These are phyloP conservation scores for Pinus tabuliformis DNA, from an alignment of 75 land plant species.

Conservation along the genomic window DNA sequence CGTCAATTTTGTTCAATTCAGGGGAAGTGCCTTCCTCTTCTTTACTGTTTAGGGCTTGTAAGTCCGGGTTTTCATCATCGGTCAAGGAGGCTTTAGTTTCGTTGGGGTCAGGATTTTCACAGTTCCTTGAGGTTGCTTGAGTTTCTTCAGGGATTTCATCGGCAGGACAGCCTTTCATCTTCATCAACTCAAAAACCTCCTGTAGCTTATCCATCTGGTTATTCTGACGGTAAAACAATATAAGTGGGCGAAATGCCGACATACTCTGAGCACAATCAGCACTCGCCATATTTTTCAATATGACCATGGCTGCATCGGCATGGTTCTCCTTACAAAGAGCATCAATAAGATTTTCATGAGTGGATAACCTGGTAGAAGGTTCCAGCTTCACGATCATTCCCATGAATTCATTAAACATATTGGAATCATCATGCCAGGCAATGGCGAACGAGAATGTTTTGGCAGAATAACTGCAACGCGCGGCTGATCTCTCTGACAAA, in stretches of 20 bases:
- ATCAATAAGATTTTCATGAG: background rate
- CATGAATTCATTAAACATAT: background rate
- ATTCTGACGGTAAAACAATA: background rate
- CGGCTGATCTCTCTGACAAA: no score
- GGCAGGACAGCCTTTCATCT: background rate
- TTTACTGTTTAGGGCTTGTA: background rate
- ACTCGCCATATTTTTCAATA: background rate
- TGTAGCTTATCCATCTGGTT: constrained; percentile 3
- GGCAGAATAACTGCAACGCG: no score
- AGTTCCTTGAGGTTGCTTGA: no score
- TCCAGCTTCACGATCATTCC: background rate
- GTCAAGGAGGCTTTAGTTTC: no score
- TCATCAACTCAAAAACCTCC: background rate
- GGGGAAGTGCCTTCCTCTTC: no score
- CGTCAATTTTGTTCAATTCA: background rate
- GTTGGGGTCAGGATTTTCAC: background rate
- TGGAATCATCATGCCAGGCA: background rate
- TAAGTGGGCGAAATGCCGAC: background rate
- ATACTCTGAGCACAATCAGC: background rate
- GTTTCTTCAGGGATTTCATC: background rate
- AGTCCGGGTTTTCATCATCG: background rate
- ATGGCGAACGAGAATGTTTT: no score
- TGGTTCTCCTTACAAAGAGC: background rate
- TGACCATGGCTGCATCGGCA: background rate
- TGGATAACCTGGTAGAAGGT: background rate